Base-by-base conservation (phyloP, 2,329 filamentous ascomycete species). In the Fusarium mundagurra region DNA sequence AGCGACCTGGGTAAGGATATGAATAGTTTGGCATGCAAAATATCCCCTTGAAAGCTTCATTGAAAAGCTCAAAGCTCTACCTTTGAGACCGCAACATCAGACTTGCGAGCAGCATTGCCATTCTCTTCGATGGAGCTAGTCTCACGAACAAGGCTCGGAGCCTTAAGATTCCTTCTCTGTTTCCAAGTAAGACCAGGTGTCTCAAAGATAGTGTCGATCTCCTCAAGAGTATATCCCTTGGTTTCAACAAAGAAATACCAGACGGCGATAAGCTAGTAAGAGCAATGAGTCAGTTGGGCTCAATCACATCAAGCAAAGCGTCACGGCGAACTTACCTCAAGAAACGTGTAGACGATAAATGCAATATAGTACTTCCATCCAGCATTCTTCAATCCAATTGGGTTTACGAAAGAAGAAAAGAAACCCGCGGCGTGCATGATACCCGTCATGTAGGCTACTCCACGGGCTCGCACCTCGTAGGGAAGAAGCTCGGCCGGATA, bases 401-500 rank as follows among this genome's bases (percentile, higher is more conserved):
- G 51, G 20, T 55, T 55, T 9, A 55, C 51, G 11, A 55, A 55
- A n/a, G 51, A 29, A n/a, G 51, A 55, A 29, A 55, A 55, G 51
- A 39, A 55, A 3, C 51, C 51, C 8, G 51, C 51, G 11, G 51
- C 27, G 10, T 55, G 51, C 51, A 55, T 55, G 1, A 55, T 41
- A 41, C 51, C 51, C 6, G 51, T 55, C 51, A 38, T 36, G 2
- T 55, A 55, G 9, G 67, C 68, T 8, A 69, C 58, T 20, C 72
- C 72, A 5, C 64, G 58, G 4, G 71, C 71, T 16, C 71, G 67
- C 13, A 74, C 67, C 5, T 54, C 29, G 36, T 69, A 74, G 6
- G 72, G 78, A 51, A 75, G 74, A 39, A 81, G 78, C 60, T 81
- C 79, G 24, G 73, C 69, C 4, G 67, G 69, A 24, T 78, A 78